These are phyloP conservation scores for Wallacemonas sp. DNA, from an alignment of 208 protist species.

Conservation along the genomic window DNA sequence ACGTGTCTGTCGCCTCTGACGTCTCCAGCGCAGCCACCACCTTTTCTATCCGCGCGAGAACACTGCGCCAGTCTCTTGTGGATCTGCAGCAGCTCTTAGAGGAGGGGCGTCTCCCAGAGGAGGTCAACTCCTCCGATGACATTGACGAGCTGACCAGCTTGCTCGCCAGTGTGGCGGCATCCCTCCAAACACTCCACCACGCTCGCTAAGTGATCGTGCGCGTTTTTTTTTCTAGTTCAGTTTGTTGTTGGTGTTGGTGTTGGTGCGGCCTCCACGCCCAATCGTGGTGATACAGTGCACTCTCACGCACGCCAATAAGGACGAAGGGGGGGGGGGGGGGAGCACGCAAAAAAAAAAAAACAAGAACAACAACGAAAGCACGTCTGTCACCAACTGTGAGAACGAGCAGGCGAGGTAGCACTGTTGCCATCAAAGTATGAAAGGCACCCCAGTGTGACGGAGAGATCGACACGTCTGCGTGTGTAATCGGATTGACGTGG, in stretches of 20 bases:
- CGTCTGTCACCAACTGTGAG: too few relatives aligned
- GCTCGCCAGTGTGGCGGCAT: conserved; percentile 33
- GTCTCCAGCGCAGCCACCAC: conserved; percentile 6
- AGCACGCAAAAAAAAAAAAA: neutral
- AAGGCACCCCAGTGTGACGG: too few relatives aligned
- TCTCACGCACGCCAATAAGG: too few relatives aligned
- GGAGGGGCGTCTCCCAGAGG: neutral
- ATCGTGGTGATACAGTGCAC: too few relatives aligned
- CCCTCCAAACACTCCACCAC: conserved; percentile 33
- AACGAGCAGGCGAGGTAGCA: too few relatives aligned
- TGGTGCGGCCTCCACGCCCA: too few relatives aligned
- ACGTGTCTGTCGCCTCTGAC: conserved; percentile 2
- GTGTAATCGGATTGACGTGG: too few relatives aligned
- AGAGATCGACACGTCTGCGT: too few relatives aligned
- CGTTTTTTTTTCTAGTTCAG: too few relatives aligned
- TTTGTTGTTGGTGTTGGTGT: too few relatives aligned
- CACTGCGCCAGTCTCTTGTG: conserved; percentile 48
- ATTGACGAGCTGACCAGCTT: conserved; percentile 34
- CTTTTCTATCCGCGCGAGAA: conserved; percentile 25
- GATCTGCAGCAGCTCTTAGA: conserved; percentile 46
- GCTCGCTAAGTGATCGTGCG: neutral
- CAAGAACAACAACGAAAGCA: neutral
- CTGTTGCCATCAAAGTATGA: too few relatives aligned
- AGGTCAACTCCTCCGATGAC: conserved; percentile 17
- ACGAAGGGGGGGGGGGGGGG: too few relatives aligned